Evolutionary conservation across 2,329 filamentous ascomycete species (phyloP), one percentile per base, ranked within the genome.

Genomic region (Conoideocrella luteorostrata): DNA sequence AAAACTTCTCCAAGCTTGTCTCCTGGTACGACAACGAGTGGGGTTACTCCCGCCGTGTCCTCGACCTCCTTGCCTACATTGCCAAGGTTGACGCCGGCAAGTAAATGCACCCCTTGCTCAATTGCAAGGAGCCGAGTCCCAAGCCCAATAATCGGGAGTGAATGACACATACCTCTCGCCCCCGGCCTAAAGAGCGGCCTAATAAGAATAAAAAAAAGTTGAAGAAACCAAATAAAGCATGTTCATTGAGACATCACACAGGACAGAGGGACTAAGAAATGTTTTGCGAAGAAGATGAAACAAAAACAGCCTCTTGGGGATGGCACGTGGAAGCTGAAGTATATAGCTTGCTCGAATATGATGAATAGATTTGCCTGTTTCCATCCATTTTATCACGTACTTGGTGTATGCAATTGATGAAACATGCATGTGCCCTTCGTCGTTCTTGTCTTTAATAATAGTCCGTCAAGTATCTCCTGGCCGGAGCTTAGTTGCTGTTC

Each of bases 11-110:
- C 80, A 98, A 98, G 86, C 81, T 98, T 52, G 86, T 96, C 68
- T 84, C 84, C 62, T 97, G 91, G 93, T 95, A 95, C 75, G 89
- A 95, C 80, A 97, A 97, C 80, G 91, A 97, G 82, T 96, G 90
- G 89, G 93, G 90, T 65, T 97, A 98, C 86, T 94, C 87, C 71
- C 90, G 90, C 77, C 93, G 86, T 82, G 86, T 90, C 62, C 75
- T 90, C 58, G 86, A 93, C 73, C 85, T 93, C 61, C 66, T 80
- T 67, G 75, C 77, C 71, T 85, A 89, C 77, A 78, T 90, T 61
- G 75, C 85, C 70, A 86, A 87, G 78, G 82, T 84, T 54, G 86
- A 90, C 62, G 77, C 64, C 61, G 63, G 67, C 65, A 71, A 77
- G 58, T 76, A 71, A 65, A 53, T 41, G 34, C 15, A 11, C 30